These are phyloP conservation scores for Psilocybe cyanescens DNA, from an alignment of 768 basidiomycete species.

Conservation along the genomic window DNA sequence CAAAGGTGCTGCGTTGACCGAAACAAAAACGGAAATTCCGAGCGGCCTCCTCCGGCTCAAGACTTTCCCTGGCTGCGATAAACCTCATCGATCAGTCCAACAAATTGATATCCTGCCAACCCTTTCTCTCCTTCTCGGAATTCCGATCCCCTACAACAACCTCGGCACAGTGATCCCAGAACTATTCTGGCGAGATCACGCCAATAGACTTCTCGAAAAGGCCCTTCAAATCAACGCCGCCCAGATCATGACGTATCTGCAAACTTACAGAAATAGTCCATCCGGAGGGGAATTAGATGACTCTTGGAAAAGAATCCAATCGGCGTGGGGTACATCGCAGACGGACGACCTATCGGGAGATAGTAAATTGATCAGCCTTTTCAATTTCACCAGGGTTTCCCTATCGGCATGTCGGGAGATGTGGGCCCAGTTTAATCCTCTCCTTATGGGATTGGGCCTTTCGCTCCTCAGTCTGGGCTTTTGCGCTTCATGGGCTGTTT, in stretches of 20 bases:
- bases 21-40: constrained; percentile 40
- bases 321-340: constrained; percentile 44
- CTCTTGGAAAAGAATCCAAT: constrained; percentile 57
- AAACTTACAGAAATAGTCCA: constrained; percentile 71
- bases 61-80: constrained; percentile 61
- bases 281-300: constrained; percentile 77
- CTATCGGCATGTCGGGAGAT: constrained; percentile 77
- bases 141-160: constrained; percentile 96
- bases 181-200: constrained; percentile 66
- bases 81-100: constrained; percentile 68
- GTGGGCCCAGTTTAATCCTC: constrained; percentile 94
- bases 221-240: constrained; percentile 73
- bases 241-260: constrained; percentile 79
- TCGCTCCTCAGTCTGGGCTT: constrained; percentile 59
- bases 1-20: constrained; percentile 61
- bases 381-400: constrained; percentile 62
- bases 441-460: constrained; percentile 78
- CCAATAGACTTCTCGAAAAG: constrained; percentile 43
- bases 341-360: constrained; percentile 25
- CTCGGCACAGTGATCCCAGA: constrained; percentile 93
- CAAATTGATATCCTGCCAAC: constrained; percentile 95
- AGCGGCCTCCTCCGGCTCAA: constrained; percentile 54
- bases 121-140: constrained; percentile 84
- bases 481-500: constrained; percentile 58
- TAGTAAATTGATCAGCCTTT: constrained; percentile 39